Base-by-base conservation (phyloP, 140 eudicot genomes). In the Bidens hawaiensis region DNA sequence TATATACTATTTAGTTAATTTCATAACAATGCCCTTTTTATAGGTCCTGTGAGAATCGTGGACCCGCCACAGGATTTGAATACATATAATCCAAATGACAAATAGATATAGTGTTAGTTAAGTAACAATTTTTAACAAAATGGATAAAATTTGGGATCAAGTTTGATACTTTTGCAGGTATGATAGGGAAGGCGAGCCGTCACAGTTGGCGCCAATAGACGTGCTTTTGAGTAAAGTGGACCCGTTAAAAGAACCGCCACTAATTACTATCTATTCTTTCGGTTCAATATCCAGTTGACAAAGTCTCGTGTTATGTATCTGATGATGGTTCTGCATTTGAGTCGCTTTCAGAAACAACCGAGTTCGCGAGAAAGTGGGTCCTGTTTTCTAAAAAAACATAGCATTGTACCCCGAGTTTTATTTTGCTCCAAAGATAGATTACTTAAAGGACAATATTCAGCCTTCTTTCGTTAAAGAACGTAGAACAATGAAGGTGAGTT, bases 1-100 rank as follows among this genome's bases (percentile, higher is more conserved):
- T 38, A 8, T 46, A 42, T n/a, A n/a, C n/a, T n/a, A 18, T 12
- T 13, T 15, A 41, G 15, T 64, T 17, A 46, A 59, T 36, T 33
- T 54, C 7, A 17, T 59, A 46, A 59, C 38, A 23, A 14, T 71
- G 10, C n/a, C 55, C 0, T 34, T 47, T 65, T 50, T 51, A 64
- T 80, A 89, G 97, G 85, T 78, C 95, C 91, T 27, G 93, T 89
- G 95, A 89, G n/a, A n/a, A n/a, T n/a, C n/a, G n/a, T n/a, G n/a
- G n/a, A n/a, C 76, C 97, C 95, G 30, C 74, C 95, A 1, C 85
- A 89, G 82, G 95, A 89, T 79, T 81, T 89, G 65, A 85, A 83
- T 61, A 81, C 95, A 83, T 57, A 59, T 78, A 62, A 69, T 67
- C 56, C 89, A 85, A 15, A 75, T 72, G 82, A 65, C 72, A 19